These are phyloP conservation scores for Yarrowia divulgata DNA, from an alignment of 805 yeast genomes.

Conservation along the genomic window DNA sequence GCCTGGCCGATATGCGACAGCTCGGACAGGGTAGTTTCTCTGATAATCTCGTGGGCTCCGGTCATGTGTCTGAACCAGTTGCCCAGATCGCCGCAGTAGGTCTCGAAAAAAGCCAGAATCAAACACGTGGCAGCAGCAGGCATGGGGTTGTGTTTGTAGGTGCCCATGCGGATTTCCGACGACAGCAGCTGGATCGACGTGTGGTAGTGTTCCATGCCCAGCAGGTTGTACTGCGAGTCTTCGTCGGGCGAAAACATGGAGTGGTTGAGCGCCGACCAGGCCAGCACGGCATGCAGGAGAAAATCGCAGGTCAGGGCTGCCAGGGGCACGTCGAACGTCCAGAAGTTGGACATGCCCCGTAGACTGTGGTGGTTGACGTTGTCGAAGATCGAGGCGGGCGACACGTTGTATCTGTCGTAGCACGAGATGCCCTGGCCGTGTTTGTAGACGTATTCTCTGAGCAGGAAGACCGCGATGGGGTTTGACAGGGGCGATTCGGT, in stretches of 20 bases:
- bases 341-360: slow-evolving; percentile 23
- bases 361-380: slow-evolving; percentile 25
- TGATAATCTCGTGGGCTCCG: slow-evolving; percentile 38
- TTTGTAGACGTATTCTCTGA: slow-evolving; percentile 17
- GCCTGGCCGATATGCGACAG: not conserved
- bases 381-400: slow-evolving; percentile 22
- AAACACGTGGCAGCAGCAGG: slow-evolving; percentile 35
- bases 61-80: slow-evolving; percentile 40
- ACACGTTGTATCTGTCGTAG: slow-evolving; percentile 31
- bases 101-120: slow-evolving; percentile 39
- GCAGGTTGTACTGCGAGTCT: slow-evolving; percentile 8
- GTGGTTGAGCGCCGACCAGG: slow-evolving; percentile 28
- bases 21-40: not conserved
- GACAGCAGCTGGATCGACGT: slow-evolving; percentile 20
- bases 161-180: slow-evolving; percentile 28
- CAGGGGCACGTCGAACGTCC: slow-evolving; percentile 31
- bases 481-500: slow-evolving; percentile 27
- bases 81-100: slow-evolving; percentile 36
- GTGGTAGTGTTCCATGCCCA: slow-evolving; percentile 26
- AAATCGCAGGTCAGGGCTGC: slow-evolving; percentile 28
- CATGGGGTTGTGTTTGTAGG: slow-evolving; percentile 29
- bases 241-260: slow-evolving; percentile 1
- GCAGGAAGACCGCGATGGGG: slow-evolving; percentile 18
- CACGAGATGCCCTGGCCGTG: slow-evolving; percentile 36
- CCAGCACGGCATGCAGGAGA: slow-evolving; percentile 12